Evolutionary conservation across 805 yeast species (phyloP).

Genomic region (Candida fluviatilis): DNA sequence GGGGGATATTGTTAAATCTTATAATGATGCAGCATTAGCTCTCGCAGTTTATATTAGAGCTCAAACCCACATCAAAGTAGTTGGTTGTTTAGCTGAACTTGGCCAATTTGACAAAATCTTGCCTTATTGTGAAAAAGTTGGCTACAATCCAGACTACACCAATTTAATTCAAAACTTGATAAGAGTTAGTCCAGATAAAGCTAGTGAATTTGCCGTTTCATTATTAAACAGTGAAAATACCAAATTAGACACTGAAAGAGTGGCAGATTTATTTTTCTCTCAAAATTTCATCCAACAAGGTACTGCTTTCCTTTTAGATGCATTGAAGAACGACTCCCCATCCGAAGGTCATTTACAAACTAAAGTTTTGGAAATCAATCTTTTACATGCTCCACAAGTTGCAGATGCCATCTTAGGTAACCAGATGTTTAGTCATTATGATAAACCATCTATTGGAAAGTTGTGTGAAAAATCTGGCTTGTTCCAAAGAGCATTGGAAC

Average conservation of each 20-base stretch:
- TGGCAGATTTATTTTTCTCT: constrained; percentile 90
- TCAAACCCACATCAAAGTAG: constrained; percentile 81
- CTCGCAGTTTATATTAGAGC: constrained; percentile 87
- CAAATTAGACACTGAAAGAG: constrained; percentile 72
- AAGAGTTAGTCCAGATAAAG: constrained; percentile 94
- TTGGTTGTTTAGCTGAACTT: constrained; percentile 85
- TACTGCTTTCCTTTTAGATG: constrained; percentile 93
- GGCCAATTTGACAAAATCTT: constrained; percentile 95
- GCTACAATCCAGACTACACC: constrained; percentile 85
- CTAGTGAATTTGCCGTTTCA: constrained; percentile 93
- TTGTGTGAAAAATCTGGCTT: constrained; percentile 96
- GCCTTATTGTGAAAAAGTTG: constrained; percentile 88
- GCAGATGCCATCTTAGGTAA: constrained; percentile 98
- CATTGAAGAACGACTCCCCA: constrained; percentile 88
- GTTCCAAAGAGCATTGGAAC: constrained; percentile 92
- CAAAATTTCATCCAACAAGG: constrained; percentile 96
- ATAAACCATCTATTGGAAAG: constrained; percentile 86
- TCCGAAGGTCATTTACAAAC: constrained; percentile 96
- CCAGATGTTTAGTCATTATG: constrained; percentile 92
- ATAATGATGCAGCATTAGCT: constrained; percentile 74
- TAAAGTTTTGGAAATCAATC: constrained; percentile 84
- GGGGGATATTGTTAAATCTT: constrained; percentile 92
- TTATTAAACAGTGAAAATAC: constrained; percentile 59
- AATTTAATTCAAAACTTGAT: constrained; percentile 86
- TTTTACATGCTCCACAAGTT: constrained; percentile 96